These are phyloP conservation scores for Podaxis carcinomalis DNA, from an alignment of 768 basidiomycete genomes.

Conservation along the genomic window DNA sequence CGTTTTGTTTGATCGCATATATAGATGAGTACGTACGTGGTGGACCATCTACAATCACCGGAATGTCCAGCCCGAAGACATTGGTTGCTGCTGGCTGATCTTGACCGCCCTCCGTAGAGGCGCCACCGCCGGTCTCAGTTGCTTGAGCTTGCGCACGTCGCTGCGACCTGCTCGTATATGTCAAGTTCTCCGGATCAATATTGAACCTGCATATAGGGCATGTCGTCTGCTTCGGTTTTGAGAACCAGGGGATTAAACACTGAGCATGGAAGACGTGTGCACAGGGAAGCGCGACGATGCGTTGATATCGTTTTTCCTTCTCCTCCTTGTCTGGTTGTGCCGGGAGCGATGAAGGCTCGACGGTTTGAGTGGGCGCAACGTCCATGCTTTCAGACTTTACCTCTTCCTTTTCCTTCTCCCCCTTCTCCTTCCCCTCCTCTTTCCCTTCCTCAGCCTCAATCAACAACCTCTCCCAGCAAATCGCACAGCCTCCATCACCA, in stretches of 20 bases:
- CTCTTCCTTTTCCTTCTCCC: slow-evolving; percentile 3
- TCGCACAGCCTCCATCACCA: slow-evolving; percentile 54
- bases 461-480: slow-evolving; percentile 72
- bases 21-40: neutral
- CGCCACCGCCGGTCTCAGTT: neutral
- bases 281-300: slow-evolving; percentile 70
- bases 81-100: neutral
- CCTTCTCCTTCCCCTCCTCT: slow-evolving; percentile 7
- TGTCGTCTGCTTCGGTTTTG: slow-evolving; percentile 71
- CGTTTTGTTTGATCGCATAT: neutral
- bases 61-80: neutral
- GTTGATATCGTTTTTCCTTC: slow-evolving; percentile 23
- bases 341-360: neutral
- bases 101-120: slow-evolving; percentile 2
- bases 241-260: slow-evolving; percentile 81
- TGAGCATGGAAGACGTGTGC: slow-evolving; percentile 78
- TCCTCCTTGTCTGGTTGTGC: slow-evolving; percentile 7
- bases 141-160: slow-evolving; percentile 12
- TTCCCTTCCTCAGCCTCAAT: slow-evolving; percentile 29
- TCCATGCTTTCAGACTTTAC: neutral
- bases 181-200: slow-evolving; percentile 75
- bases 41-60: neutral
- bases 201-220: slow-evolving; percentile 84
- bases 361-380: neutral
- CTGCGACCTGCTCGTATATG: slow-evolving; percentile 33